These are phyloP conservation scores for Eucalyptus urophylla DNA, from an alignment of 345 rosid species.

Conservation along the genomic window DNA sequence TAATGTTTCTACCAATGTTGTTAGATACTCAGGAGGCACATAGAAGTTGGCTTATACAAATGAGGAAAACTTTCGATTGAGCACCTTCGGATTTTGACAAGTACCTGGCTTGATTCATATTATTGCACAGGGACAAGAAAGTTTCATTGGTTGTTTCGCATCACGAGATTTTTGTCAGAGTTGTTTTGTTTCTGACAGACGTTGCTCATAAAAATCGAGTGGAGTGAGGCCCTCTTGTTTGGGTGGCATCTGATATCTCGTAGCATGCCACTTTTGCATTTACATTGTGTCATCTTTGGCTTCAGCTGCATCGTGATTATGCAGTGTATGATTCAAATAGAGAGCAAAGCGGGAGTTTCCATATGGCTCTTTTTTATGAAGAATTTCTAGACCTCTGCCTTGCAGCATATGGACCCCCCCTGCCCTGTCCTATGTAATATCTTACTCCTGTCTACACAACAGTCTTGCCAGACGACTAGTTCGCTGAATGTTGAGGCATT, in stretches of 20 bases:
- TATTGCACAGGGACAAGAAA: not conserved
- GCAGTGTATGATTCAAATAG: not conserved
- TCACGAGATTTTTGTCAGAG: not conserved
- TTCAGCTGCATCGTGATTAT: not conserved
- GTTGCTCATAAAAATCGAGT: not conserved
- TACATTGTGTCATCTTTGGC: not conserved
- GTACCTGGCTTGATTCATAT: not conserved
- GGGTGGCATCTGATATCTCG: not conserved
- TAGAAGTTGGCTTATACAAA: not conserved
- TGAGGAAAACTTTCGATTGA: not conserved
- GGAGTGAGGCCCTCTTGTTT: not conserved
- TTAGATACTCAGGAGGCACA: not conserved
- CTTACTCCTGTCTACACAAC: not conserved
- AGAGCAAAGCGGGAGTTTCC: not conserved
- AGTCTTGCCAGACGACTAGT: not conserved
- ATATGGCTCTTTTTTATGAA: not conserved
- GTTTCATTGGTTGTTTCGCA: not conserved
- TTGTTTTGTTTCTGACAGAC: not conserved
- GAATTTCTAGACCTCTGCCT: not conserved
- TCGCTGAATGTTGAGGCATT: not conserved
- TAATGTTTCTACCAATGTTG: not conserved
- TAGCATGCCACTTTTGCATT: not conserved
- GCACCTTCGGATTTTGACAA: not conserved
- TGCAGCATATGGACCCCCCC: not conserved
- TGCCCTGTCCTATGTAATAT: not conserved